phyloP scores from a whole-genome alignment of 2,329 filamentous ascomycete species.

The Scedosporium aurantiacum region DNA sequence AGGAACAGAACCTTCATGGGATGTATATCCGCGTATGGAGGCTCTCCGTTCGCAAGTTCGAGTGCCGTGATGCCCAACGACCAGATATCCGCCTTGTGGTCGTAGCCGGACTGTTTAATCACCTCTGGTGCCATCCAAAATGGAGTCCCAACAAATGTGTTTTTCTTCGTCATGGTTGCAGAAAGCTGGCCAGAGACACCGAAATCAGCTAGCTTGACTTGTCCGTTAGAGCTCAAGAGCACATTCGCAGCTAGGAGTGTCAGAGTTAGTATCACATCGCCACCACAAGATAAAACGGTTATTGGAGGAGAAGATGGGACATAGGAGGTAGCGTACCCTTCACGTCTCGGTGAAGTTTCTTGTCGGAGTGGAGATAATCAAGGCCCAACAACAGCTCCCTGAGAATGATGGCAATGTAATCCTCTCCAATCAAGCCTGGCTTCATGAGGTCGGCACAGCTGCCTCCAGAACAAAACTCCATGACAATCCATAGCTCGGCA shows the following conservation, averaged over 20 bases:
- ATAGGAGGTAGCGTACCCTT: constrained; percentile 52
- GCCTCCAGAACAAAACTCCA: constrained; percentile 97
- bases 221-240: constrained; percentile 75
- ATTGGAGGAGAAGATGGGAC: not conserved
- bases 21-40: constrained; percentile 91
- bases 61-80: constrained; percentile 90
- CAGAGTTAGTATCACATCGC: not conserved
- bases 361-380: constrained; percentile 88
- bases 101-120: constrained; percentile 96
- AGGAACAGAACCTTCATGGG: constrained; percentile 97
- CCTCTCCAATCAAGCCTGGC: constrained; percentile 79
- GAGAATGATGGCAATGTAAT: constrained; percentile 94
- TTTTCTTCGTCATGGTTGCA: constrained; percentile 99
- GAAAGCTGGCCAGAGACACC: constrained; percentile 93
- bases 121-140: constrained; percentile 99
- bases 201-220: constrained; percentile 96
- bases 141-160: constrained; percentile 94
- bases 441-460: constrained; percentile 96
- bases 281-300: not conserved
- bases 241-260: constrained; percentile 69
- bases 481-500: constrained; percentile 96
- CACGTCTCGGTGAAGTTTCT: constrained; percentile 93
- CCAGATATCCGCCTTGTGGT: constrained; percentile 97
- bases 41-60: constrained; percentile 83
- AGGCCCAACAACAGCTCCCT: constrained; percentile 80